These are phyloP conservation scores for Neofusicoccum kwambonambiense DNA, from an alignment of 2,329 filamentous ascomycete genomes.

Conservation along the genomic window DNA sequence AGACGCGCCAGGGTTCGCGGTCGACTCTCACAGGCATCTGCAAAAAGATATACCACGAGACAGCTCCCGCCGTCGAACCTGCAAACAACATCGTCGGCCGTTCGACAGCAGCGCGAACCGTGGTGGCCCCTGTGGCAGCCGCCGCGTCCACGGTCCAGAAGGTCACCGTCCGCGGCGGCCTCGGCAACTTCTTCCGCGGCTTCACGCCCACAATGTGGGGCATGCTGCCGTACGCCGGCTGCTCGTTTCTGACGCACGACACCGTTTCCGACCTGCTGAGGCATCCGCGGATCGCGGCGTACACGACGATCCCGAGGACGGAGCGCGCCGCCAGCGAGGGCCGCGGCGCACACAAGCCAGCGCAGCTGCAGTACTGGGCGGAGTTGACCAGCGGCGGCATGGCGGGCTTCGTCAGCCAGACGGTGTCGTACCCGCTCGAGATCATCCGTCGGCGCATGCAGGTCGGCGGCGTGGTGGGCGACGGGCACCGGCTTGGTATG, in stretches of 20 bases:
- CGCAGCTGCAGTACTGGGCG: conserved; percentile 78
- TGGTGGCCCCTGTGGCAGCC: conserved; percentile 41
- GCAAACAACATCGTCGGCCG: conserved; percentile 19
- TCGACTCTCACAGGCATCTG: conserved; percentile 76
- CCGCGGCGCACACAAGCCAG: conserved; percentile 55
- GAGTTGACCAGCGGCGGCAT: conserved; percentile 81
- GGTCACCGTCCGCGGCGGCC: conserved; percentile 62
- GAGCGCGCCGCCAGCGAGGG: conserved; percentile 34
- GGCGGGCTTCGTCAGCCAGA: conserved; percentile 87
- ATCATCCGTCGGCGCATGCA: conserved; percentile 93
- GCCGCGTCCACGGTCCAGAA: conserved; percentile 48
- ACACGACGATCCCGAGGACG: conserved; percentile 71
- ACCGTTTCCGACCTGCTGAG: conserved; percentile 82
- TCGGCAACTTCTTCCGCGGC: conserved; percentile 92
- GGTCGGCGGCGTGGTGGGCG: conserved; percentile 89
- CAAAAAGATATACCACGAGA: conserved; percentile 80
- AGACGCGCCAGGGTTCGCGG: conserved; percentile 73
- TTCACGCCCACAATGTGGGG: conserved; percentile 87
- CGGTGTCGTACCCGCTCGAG: conserved; percentile 88
- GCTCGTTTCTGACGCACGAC: conserved; percentile 95
- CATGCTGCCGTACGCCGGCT: conserved; percentile 95
- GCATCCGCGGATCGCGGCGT: conserved; percentile 61
- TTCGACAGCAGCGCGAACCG: conserved; percentile 41
- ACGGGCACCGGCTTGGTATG: conserved; percentile 76
- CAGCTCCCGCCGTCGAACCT: conserved; percentile 31